Evolutionary conservation across 2,329 filamentous ascomycete genomes (phyloP), one percentile per base, ranked within the genome.

Genomic region (Myriosclerotinia duriaeana): DNA sequence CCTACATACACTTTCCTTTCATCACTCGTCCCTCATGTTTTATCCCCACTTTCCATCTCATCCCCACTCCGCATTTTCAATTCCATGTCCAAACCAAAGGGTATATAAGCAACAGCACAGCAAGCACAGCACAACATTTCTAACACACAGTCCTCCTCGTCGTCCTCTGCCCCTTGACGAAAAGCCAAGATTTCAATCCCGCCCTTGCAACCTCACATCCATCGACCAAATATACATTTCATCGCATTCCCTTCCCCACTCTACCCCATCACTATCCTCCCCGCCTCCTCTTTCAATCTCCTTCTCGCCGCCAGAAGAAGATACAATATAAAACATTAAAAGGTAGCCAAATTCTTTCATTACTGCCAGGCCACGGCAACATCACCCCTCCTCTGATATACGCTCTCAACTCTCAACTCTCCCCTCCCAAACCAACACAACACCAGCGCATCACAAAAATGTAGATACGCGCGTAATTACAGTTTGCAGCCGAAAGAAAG

Each of bases 41-140:
- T 34, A 14, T 53, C 46, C 48, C 11, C 15, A 20, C 48, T n/a
- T 17, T 14, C n/a, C 60, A 44, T 26, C 40, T 5, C 17, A 59
- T 17, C 22, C 42, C 40, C 2, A 48, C 11, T n/a, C 22, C 26
- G 22, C 36, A 38, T 54, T 14, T 38, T 22, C 52, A 22, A 53
- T 46, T 44, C 52, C 58, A 17, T 55, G 46, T 64, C 50, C 48
- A 44, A 55, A 55, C 61, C 61, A 64, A 64, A 64, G 61, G 61
- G 61, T 64, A 64, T 64, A 64, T 55, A 64, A 64, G 61, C 61
- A 64, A 64, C 61, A 64, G n/a, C 48, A 53, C 50, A 55, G 60
- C 60, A 46, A 55, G 60, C 60, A 46, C 22, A 26, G n/a, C 54
- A 42, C 54, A 15, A 30, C 17, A 48, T n/a, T 30, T 17, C 36